Conservation (phyloP, 2,329 filamentous ascomycete genomes). For the Dichotomopilus funicola region DNA sequence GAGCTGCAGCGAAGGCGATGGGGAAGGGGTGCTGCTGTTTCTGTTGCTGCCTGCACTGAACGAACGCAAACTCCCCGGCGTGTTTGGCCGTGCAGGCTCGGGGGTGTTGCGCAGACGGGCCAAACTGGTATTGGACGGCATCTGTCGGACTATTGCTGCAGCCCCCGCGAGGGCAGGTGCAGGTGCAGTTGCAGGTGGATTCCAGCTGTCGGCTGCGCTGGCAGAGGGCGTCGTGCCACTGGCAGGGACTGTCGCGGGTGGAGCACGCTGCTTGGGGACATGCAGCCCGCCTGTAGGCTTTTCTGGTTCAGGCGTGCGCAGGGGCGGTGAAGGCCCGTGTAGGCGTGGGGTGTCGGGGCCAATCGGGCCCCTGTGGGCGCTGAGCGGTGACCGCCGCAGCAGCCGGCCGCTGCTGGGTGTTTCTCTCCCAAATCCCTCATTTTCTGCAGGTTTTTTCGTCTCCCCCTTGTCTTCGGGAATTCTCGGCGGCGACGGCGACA, state of each 20-base stretch:
- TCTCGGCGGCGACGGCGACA: conserved; percentile 16
- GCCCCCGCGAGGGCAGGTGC: conserved; percentile 35
- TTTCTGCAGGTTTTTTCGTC: too few species aligned
- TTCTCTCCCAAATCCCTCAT: too few species aligned
- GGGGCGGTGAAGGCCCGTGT: conserved; percentile 32
- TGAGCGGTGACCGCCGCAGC: conserved; percentile 12
- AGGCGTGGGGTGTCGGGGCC: conserved; percentile 31
- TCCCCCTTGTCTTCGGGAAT: conserved; percentile 1
- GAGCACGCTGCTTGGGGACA: conserved; percentile 20
- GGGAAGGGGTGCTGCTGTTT: conserved; percentile 45
- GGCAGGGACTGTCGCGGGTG: conserved; percentile 6
- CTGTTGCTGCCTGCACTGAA: conserved; percentile 52
- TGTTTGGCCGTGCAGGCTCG: conserved; percentile 33
- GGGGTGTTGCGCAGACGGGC: conserved; percentile 43
- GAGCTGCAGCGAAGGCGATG: conserved; percentile 49
- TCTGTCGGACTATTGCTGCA: conserved; percentile 32
- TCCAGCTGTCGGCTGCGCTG: background rate
- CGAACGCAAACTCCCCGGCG: conserved; percentile 41
- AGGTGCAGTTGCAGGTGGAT: background rate
- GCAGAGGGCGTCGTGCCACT: conserved; percentile 23
- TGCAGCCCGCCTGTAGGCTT: conserved; percentile 27
- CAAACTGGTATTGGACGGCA: conserved; percentile 49
- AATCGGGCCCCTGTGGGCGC: background rate
- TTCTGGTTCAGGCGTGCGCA: conserved; percentile 39
- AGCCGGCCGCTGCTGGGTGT: background rate